Evolutionary conservation across 805 yeast genomes (phyloP).

Genomic region (Lipomyces kockii): DNA sequence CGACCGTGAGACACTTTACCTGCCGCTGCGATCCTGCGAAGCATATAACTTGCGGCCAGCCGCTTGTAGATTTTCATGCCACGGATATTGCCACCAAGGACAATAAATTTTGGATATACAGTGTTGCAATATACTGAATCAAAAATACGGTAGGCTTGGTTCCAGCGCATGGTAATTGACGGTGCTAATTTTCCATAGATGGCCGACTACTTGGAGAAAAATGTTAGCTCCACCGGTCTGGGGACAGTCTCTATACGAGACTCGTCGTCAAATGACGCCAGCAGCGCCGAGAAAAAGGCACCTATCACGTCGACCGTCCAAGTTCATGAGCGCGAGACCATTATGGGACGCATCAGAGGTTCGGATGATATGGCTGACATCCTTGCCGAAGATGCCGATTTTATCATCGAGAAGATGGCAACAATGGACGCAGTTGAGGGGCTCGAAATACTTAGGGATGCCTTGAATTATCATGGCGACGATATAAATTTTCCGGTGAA

Average conservation of each 20-base stretch:
- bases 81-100: constrained; percentile 1
- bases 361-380: constrained; percentile 30
- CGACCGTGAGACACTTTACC: background rate
- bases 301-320: background rate
- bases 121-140: background rate
- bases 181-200: constrained; percentile 4
- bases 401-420: constrained; percentile 51
- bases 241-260: constrained; percentile 37
- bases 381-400: constrained; percentile 37
- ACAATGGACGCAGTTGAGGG: constrained; percentile 48
- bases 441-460: constrained; percentile 46
- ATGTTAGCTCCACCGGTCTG: constrained; percentile 50
- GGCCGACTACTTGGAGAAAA: constrained; percentile 41
- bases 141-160: constrained; percentile 1
- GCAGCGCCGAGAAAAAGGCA: constrained; percentile 7
- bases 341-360: constrained; percentile 16
- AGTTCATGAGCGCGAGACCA: constrained; percentile 14
- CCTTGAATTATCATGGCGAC: constrained; percentile 48
- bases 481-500: constrained; percentile 53
- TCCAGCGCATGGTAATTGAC: no score
- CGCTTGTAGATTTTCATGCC: background rate
- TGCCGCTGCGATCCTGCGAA: background rate
- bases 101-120: background rate
- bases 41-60: constrained; percentile 1
- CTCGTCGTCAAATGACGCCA: constrained; percentile 6